phyloP scores from a whole-genome alignment of 2,329 filamentous ascomycete species.

The Hymenoscyphus fructigenus region DNA sequence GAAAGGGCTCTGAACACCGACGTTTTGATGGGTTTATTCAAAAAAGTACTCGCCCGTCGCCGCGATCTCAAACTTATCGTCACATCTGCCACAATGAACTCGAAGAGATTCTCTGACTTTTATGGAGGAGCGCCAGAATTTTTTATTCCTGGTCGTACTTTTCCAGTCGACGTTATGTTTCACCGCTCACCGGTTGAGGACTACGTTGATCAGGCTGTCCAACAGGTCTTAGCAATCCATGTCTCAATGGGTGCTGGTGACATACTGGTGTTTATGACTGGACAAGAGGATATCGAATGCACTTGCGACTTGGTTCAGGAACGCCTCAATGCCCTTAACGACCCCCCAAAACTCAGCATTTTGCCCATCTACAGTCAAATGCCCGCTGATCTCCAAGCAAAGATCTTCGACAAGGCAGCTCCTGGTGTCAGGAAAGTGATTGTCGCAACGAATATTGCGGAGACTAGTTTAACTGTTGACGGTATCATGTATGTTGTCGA shows the following conservation, averaged over 20 bases:
- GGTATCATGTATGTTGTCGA: constrained; percentile 99
- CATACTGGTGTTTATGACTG: constrained; percentile 98
- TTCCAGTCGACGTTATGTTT: constrained; percentile 95
- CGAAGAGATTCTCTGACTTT: constrained; percentile 92
- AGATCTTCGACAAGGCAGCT: constrained; percentile 90
- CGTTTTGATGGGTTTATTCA: constrained; percentile 95
- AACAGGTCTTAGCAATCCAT: constrained; percentile 93
- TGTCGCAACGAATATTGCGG: constrained; percentile 96
- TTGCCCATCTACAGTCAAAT: constrained; percentile 99
- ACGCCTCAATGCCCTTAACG: constrained; percentile 82
- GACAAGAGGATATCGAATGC: constrained; percentile 96
- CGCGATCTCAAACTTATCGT: constrained; percentile 95
- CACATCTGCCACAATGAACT: constrained; percentile 98
- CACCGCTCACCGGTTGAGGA: constrained; percentile 94
- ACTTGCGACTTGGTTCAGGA: constrained; percentile 93
- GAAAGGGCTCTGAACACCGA: constrained; percentile 96
- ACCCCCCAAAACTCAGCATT: constrained; percentile 91
- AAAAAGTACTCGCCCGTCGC: constrained; percentile 88
- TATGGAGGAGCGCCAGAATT: constrained; percentile 96
- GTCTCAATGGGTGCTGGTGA: constrained; percentile 91
- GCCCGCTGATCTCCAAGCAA: constrained; percentile 95
- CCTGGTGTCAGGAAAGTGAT: constrained; percentile 95
- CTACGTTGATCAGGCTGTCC: constrained; percentile 95
- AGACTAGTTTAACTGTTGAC: constrained; percentile 96
- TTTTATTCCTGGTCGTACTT: constrained; percentile 91